phyloP scores from a whole-genome alignment of 345 rosid genomes.

The Mallotus nudiflorus region DNA sequence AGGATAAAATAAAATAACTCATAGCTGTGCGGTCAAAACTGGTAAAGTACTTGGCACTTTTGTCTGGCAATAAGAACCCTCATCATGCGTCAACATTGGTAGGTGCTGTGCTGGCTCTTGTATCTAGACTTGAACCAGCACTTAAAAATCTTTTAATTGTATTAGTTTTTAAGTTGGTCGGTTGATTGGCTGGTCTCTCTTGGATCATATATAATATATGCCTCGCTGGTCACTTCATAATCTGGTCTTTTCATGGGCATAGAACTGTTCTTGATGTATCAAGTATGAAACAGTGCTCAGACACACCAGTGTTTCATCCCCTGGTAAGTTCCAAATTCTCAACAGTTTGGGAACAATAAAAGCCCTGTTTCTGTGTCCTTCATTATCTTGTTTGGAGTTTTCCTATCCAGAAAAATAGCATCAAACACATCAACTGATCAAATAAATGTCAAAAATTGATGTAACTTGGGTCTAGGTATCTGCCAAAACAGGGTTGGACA shows the following conservation, averaged over 20 bases:
- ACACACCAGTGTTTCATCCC: too few relatives aligned
- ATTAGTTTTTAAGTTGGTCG: neutral
- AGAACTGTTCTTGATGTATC: too few relatives aligned
- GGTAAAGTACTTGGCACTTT: slow-evolving; percentile 25
- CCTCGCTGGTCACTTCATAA: neutral
- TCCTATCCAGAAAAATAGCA: too few relatives aligned
- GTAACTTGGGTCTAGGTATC: too few relatives aligned
- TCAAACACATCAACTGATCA: too few relatives aligned
- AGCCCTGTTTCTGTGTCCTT: too few relatives aligned
- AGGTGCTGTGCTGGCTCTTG: neutral
- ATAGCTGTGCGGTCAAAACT: slow-evolving; percentile 22
- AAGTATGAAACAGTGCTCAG: too few relatives aligned
- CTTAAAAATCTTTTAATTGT: slow-evolving; percentile 2
- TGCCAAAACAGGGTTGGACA: too few relatives aligned
- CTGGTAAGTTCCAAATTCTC: too few relatives aligned
- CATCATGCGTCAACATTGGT: slow-evolving; percentile 3
- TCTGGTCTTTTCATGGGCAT: neutral
- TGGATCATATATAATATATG: neutral
- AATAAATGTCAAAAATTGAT: too few relatives aligned
- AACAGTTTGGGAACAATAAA: too few relatives aligned
- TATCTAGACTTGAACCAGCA: neutral
- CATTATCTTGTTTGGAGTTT: too few relatives aligned
- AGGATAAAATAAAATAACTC: neutral
- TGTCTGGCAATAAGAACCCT: slow-evolving; percentile 9
- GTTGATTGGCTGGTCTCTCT: neutral